These are phyloP conservation scores for Xylaria acuta DNA, from an alignment of 495 filamentous ascomycete genomes.

Conservation along the genomic window DNA sequence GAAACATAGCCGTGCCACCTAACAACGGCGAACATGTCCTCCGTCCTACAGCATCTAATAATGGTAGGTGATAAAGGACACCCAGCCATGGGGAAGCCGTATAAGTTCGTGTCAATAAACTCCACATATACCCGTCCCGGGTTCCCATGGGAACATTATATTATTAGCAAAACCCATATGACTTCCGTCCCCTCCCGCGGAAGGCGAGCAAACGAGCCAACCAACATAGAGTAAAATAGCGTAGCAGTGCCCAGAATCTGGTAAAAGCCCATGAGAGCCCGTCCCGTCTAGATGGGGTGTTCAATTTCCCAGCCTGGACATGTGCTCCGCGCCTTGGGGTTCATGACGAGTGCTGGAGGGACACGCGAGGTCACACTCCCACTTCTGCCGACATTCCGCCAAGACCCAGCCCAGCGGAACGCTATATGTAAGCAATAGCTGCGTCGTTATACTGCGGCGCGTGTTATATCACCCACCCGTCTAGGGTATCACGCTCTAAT, in stretches of 20 bases:
- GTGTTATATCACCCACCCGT: neutral
- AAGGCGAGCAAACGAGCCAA: neutral
- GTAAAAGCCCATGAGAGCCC: neutral
- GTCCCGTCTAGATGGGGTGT: neutral
- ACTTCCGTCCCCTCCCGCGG: neutral
- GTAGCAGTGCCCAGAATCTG: conserved; percentile 11
- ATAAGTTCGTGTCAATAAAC: conserved; percentile 1
- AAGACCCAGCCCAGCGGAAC: conserved; percentile 18
- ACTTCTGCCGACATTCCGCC: conserved; percentile 19
- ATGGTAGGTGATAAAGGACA: neutral
- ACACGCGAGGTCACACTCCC: neutral
- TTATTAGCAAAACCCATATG: conserved; percentile 2
- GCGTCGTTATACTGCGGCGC: neutral
- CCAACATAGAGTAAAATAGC: neutral
- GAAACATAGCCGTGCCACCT: conserved; percentile 10
- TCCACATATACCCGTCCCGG: conserved; percentile 14
- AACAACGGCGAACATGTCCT: neutral
- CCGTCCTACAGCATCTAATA: conserved; percentile 24
- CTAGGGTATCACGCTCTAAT: conserved; percentile 7
- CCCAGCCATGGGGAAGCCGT: conserved; percentile 3
- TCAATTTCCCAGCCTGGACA: conserved; percentile 8
- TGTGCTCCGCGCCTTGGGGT: neutral
- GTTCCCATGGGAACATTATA: conserved; percentile 9
- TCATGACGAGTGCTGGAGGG: neutral
- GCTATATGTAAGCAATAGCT: neutral